These are phyloP conservation scores for Solanum pinnatisectum DNA, from an alignment of 257 asterid genomes.

Conservation along the genomic window DNA sequence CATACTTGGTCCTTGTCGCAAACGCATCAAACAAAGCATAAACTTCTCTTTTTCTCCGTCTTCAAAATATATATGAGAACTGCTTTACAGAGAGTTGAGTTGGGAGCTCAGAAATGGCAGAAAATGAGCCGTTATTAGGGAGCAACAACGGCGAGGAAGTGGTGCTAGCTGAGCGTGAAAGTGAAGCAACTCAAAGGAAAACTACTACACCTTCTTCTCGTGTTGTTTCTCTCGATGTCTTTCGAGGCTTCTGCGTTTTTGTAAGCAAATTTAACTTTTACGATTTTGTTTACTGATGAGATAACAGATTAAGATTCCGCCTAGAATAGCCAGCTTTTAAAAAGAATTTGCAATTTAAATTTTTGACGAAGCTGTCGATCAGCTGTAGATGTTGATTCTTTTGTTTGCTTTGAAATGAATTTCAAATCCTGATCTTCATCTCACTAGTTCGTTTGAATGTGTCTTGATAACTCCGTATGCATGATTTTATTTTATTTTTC, in stretches of 20 bases:
- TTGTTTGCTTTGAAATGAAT: not conserved
- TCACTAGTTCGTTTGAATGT: not conserved
- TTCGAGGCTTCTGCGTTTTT: constrained; percentile 50
- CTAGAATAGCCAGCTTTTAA: not conserved
- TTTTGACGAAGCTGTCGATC: not conserved
- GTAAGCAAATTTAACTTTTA: constrained; percentile 15
- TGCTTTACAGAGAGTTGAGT: not conserved
- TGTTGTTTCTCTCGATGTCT: constrained; percentile 47
- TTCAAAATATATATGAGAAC: no score
- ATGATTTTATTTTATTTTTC: no score
- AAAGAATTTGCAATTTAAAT: not conserved
- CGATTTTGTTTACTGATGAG: not conserved
- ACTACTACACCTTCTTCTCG: constrained; percentile 19
- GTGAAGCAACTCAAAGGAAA: constrained; percentile 2
- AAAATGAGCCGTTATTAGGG: constrained; percentile 39
- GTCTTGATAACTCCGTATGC: not conserved
- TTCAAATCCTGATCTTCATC: not conserved
- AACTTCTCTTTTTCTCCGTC: not conserved
- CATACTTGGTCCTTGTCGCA: not conserved
- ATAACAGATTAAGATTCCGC: not conserved
- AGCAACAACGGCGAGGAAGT: constrained; percentile 8
- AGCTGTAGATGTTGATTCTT: not conserved
- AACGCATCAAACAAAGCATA: not conserved
- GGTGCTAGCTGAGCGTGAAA: not conserved
- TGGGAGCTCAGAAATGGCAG: constrained; percentile 30